Conservation (phyloP, 2,329 filamentous ascomycete genomes). For the Aspergillus floridensis region DNA sequence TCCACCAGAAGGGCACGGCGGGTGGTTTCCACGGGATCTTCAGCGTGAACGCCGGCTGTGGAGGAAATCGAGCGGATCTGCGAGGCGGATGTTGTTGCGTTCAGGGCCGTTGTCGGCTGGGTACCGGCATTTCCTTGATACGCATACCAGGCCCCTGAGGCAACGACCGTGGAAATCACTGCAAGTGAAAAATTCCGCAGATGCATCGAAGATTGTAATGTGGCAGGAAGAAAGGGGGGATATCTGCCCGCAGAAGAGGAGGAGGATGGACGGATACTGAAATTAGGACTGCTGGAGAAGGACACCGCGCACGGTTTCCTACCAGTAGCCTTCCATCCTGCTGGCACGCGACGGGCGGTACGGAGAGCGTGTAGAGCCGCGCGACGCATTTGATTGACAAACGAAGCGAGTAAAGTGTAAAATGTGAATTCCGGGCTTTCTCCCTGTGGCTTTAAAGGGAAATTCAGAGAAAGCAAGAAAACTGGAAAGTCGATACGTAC, state of each 20-base stretch:
- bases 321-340: slow-evolving; percentile 41
- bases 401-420: slow-evolving; percentile 1
- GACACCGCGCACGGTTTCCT: slow-evolving; percentile 36
- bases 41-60: slow-evolving; percentile 31
- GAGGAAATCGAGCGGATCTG: slow-evolving; percentile 27
- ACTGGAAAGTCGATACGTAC: neutral
- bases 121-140: slow-evolving; percentile 41
- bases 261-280: slow-evolving; percentile 36
- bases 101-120: slow-evolving; percentile 25
- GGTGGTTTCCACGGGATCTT: slow-evolving; percentile 53
- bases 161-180: slow-evolving; percentile 48
- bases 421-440: slow-evolving; percentile 12
- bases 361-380: slow-evolving; percentile 47
- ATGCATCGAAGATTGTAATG: slow-evolving; percentile 48
- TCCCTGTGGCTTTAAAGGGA: neutral
- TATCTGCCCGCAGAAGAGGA: slow-evolving; percentile 36
- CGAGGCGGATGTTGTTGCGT: slow-evolving; percentile 21
- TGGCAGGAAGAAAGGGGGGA: slow-evolving; percentile 33
- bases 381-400: slow-evolving; percentile 46
- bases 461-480: slow-evolving; percentile 5
- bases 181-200: slow-evolving; percentile 49
- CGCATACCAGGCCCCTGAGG: slow-evolving; percentile 50
- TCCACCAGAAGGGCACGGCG: slow-evolving; percentile 77
- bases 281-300: slow-evolving; percentile 38
- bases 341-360: slow-evolving; percentile 46